phyloP scores from a whole-genome alignment of 306 rosid species.

The Mucuna pruriens region DNA sequence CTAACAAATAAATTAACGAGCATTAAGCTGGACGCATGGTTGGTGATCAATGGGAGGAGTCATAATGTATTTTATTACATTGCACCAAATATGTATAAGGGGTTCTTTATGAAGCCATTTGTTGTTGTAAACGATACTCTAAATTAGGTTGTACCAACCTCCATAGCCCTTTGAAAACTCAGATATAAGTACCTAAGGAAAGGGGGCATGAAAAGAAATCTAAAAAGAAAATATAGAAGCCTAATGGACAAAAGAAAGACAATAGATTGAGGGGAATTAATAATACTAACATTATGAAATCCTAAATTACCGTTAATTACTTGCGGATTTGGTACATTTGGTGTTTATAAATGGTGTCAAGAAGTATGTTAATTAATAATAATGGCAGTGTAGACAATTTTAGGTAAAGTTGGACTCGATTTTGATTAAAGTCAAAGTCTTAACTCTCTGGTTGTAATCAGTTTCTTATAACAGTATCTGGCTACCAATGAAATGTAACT shows the following conservation, averaged over 20 bases:
- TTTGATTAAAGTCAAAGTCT: background rate
- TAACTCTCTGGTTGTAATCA: background rate
- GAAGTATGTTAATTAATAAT: too few relatives aligned
- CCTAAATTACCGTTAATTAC: background rate
- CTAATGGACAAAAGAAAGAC: too few relatives aligned
- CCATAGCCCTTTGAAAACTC: too few relatives aligned
- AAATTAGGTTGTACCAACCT: slow-evolving; percentile 7
- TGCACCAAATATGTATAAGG: background rate
- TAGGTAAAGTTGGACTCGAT: background rate
- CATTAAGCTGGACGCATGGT: slow-evolving; percentile 17
- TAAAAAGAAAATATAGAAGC: too few relatives aligned
- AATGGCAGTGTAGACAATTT: background rate
- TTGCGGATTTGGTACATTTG: background rate
- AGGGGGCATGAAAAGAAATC: too few relatives aligned
- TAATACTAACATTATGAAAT: background rate
- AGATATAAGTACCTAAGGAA: too few relatives aligned
- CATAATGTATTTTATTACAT: slow-evolving; percentile 18
- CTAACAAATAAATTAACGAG: background rate
- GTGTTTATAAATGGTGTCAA: background rate
- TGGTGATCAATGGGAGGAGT: background rate
- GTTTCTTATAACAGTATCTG: background rate
- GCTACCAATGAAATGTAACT: background rate
- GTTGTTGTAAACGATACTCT: background rate
- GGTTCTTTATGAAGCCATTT: background rate
- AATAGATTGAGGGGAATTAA: background rate